Percentiles rank a stretch among this genome's conserved stretches.
Evolutionary conservation across 305 asterid genomes (phyloP).

Genomic region (Fraxinus paxiana): DNA sequence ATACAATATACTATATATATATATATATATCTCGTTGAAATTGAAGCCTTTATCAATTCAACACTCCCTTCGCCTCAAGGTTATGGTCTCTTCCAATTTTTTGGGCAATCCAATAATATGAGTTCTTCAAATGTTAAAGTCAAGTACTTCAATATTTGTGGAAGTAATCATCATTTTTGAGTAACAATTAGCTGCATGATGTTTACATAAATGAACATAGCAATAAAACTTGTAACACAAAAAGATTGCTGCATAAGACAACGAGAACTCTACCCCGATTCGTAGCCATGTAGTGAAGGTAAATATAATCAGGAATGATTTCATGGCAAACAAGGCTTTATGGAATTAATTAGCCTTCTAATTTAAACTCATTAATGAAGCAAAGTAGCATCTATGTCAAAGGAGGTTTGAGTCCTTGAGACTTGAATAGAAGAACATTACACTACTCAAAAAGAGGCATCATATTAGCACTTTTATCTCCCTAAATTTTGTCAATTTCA

Average conservation of each 20-base stretch:
- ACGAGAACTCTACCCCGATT: background rate
- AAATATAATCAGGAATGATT: background rate
- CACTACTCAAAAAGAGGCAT: background rate
- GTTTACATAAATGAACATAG: background rate
- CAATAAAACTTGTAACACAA: background rate
- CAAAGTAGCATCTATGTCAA: background rate
- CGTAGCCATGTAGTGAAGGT: background rate
- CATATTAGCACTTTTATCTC: background rate
- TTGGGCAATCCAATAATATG: background rate
- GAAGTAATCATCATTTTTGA: background rate
- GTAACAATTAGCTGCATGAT: background rate
- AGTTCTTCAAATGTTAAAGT: background rate
- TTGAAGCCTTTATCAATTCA: background rate
- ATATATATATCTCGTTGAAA: background rate
- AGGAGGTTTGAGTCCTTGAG: background rate
- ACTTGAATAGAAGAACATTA: background rate
- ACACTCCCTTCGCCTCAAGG: background rate
- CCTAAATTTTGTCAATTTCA: background rate
- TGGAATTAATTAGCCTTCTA: background rate
- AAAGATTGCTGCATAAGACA: background rate
- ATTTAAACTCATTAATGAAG: background rate
- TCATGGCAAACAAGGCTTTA: background rate
- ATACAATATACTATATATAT: background rate
- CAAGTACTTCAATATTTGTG: background rate
- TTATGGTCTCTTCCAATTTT: background rate